Evolutionary conservation across 768 basidiomycete genomes (phyloP).

Genomic region (Boletus vinaceobasis): DNA sequence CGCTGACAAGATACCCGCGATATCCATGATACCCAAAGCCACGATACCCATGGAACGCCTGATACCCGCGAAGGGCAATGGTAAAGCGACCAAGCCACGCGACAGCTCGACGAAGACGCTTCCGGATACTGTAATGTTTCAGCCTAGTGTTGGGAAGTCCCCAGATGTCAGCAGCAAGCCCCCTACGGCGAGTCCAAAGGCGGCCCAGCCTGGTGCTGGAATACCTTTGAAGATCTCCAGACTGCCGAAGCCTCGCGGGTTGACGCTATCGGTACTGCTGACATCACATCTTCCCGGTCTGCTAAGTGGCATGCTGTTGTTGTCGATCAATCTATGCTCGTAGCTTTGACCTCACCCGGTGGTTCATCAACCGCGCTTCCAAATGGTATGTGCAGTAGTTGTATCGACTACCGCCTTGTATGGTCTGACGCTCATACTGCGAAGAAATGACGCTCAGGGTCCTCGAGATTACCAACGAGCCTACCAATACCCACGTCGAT

Average conservation of each 20-base stretch:
- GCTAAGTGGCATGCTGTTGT: no score
- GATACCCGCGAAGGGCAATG: background rate
- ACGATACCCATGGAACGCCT: background rate
- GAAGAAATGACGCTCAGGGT: background rate
- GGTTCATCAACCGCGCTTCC: background rate
- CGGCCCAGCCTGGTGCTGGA: no score
- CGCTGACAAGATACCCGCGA: slow-evolving; percentile 5
- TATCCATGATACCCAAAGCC: background rate
- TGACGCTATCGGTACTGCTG: no score
- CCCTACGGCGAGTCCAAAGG: background rate
- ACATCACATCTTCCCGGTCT: no score
- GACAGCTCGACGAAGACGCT: background rate
- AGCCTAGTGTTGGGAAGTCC: slow-evolving; percentile 1
- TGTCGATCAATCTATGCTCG: background rate
- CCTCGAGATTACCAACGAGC: background rate
- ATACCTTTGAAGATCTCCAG: no score
- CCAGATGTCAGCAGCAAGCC: background rate
- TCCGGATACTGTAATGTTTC: background rate
- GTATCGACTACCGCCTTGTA: background rate
- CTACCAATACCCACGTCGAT: background rate
- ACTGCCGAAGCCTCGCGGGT: no score
- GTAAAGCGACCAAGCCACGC: slow-evolving; percentile 11
- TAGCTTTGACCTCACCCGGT: background rate
- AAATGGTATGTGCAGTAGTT: slow-evolving; percentile 1
- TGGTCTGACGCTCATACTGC: no score